These are phyloP conservation scores for Ceratocystiopsis minuta DNA, from an alignment of 2,329 filamentous ascomycete species.

Conservation along the genomic window DNA sequence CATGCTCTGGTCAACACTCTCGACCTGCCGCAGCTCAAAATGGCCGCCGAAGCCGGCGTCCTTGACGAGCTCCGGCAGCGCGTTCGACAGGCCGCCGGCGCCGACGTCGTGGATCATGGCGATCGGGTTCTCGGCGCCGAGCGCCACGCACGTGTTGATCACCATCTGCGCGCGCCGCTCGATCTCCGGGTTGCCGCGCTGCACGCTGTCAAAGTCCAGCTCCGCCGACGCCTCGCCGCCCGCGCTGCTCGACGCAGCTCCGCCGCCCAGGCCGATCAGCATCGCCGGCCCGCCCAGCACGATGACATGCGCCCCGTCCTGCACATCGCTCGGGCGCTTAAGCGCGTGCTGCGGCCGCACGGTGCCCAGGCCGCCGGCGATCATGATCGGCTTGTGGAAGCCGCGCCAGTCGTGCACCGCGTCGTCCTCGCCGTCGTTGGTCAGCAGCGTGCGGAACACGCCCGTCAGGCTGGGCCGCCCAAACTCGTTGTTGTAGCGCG, in stretches of 20 bases:
- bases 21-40: slow-evolving; percentile 87
- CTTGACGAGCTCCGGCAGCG: slow-evolving; percentile 75
- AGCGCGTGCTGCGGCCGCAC: slow-evolving; percentile 81
- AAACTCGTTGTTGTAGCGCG: slow-evolving; percentile 95
- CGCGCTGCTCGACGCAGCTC: slow-evolving; percentile 79
- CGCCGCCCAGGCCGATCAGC: slow-evolving; percentile 91
- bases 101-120: slow-evolving; percentile 96
- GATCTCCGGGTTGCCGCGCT: slow-evolving; percentile 92
- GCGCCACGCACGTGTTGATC: slow-evolving; percentile 78
- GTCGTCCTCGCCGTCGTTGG: slow-evolving; percentile 32
- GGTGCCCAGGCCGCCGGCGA: slow-evolving; percentile 86
- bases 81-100: slow-evolving; percentile 61
- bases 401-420: slow-evolving; percentile 52
- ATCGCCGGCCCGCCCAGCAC: slow-evolving; percentile 93
- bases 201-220: slow-evolving; percentile 91
- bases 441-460: slow-evolving; percentile 80
- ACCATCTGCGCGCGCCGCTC: slow-evolving; percentile 93
- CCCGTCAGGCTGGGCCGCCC: slow-evolving; percentile 76
- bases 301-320: slow-evolving; percentile 74
- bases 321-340: slow-evolving; percentile 63
- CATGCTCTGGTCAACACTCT: slow-evolving; percentile 80
- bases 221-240: slow-evolving; percentile 80
- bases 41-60: slow-evolving; percentile 80
- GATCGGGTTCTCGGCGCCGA: slow-evolving; percentile 76
- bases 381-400: slow-evolving; percentile 98